Percentiles rank a stretch among this genome's conserved stretches.
Evolutionary conservation across 495 filamentous ascomycete genomes (phyloP).

Genomic region (Hypoxylon intermedium): DNA sequence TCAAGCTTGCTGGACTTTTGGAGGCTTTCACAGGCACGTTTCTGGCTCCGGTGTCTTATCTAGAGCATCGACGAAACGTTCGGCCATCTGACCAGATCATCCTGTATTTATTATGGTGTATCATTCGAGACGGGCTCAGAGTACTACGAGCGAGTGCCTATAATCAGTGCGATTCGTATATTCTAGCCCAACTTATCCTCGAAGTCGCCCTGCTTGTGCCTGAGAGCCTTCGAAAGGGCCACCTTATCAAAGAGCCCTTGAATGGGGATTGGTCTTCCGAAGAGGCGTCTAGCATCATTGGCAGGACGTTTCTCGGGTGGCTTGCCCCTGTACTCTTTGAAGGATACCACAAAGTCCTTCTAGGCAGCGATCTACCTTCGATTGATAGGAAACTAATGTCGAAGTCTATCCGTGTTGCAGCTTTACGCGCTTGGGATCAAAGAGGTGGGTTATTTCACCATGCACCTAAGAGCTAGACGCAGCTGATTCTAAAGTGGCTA

Average conservation of each 20-base stretch:
- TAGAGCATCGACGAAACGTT: slow-evolving; percentile 15
- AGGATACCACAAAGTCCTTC: slow-evolving; percentile 56
- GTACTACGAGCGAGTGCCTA: slow-evolving; percentile 45
- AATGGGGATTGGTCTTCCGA: slow-evolving; percentile 57
- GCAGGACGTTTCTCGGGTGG: slow-evolving; percentile 65
- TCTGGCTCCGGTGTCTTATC: slow-evolving; percentile 12
- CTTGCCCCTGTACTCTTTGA: slow-evolving; percentile 62
- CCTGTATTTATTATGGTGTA: slow-evolving; percentile 60
- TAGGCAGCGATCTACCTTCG: slow-evolving; percentile 51
- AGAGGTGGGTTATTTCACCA: slow-evolving; percentile 36
- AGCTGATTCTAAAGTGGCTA: background rate
- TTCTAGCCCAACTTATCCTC: slow-evolving; percentile 32
- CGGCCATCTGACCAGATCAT: slow-evolving; percentile 10
- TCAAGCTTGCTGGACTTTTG: background rate
- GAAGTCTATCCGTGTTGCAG: slow-evolving; percentile 45
- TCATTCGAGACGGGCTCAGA: slow-evolving; percentile 58
- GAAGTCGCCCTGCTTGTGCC: slow-evolving; percentile 20
- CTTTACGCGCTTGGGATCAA: slow-evolving; percentile 48
- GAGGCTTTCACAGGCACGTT: slow-evolving; percentile 7
- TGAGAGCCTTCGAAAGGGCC: slow-evolving; percentile 44
- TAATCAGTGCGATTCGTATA: slow-evolving; percentile 49
- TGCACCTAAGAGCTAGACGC: background rate
- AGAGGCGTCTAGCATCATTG: slow-evolving; percentile 54
- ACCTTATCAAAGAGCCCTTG: slow-evolving; percentile 42
- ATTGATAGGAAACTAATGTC: slow-evolving; percentile 54